These are phyloP conservation scores for Pterocarpus santalinus DNA, from an alignment of 306 rosid species.

Conservation along the genomic window DNA sequence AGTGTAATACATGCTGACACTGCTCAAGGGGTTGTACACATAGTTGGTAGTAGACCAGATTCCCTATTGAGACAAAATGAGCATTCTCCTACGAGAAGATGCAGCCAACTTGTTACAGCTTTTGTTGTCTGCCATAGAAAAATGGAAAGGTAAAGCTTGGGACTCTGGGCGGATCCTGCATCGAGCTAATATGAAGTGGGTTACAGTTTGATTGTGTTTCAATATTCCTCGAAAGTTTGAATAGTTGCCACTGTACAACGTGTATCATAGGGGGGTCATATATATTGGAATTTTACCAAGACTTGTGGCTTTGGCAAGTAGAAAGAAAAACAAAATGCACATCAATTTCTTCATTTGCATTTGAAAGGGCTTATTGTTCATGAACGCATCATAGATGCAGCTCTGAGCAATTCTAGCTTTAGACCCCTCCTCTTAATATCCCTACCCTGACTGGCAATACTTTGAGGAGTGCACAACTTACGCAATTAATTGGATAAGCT, in stretches of 20 bases:
- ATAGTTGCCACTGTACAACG: slow-evolving; percentile 10
- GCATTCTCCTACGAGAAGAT: too few relatives aligned
- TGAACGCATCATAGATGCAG: neutral
- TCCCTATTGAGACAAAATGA: too few relatives aligned
- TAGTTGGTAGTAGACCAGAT: too few relatives aligned
- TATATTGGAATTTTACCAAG: slow-evolving; percentile 7
- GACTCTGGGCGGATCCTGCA: too few relatives aligned
- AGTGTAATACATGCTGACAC: too few relatives aligned
- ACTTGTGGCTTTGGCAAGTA: neutral
- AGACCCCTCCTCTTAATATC: too few relatives aligned
- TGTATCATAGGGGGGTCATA: neutral
- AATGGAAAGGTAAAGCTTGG: too few relatives aligned
- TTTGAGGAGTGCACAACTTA: neutral
- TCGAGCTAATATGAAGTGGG: slow-evolving; percentile 17
- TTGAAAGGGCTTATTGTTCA: neutral
- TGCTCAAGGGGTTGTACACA: too few relatives aligned
- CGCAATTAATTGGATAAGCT: neutral
- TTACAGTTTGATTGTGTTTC: neutral
- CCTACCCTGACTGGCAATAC: too few relatives aligned
- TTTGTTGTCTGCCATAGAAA: too few relatives aligned
- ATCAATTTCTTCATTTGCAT: neutral
- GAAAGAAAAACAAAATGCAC: neutral
- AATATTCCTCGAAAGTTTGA: neutral
- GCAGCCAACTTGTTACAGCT: too few relatives aligned
- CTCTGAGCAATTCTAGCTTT: neutral